A percentile compares a stretch with the other conserved stretches of the same genome.
Conservation (phyloP, 345 rosid genomes). For the Camelina hispida region DNA sequence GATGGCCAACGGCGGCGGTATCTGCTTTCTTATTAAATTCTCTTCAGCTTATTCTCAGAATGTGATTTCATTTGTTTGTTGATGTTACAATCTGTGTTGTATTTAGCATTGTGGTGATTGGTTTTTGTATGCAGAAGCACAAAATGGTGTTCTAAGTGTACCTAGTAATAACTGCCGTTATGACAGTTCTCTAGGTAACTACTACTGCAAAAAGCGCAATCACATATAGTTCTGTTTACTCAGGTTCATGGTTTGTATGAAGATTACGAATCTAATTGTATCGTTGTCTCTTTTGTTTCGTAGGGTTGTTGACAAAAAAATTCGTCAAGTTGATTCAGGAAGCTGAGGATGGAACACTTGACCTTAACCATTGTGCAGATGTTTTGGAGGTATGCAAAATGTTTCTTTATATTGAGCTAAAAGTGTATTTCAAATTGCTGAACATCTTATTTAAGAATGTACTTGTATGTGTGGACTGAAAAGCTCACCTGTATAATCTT, state of each 20-base stretch:
- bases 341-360: constrained; percentile 80
- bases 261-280: background rate
- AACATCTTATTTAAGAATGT: background rate
- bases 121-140: constrained; percentile 46
- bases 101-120: constrained; percentile 29
- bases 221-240: background rate
- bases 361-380: constrained; percentile 69
- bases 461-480: background rate
- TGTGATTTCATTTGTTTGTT: background rate
- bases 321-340: constrained; percentile 68
- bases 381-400: constrained; percentile 65
- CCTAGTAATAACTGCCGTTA: constrained; percentile 61
- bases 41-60: background rate
- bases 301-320: constrained; percentile 74
- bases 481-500: constrained; percentile 1
- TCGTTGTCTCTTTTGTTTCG: constrained; percentile 1
- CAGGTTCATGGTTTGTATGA: background rate
- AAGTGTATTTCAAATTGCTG: background rate
- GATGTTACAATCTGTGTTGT: background rate
- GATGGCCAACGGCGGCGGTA: constrained; percentile 58
- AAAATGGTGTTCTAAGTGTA: constrained; percentile 46
- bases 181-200: constrained; percentile 74
- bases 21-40: background rate
- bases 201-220: constrained; percentile 10
- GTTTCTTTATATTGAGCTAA: background rate